These are phyloP conservation scores for Fibroporia radiculosa DNA, from an alignment of 768 basidiomycete species.

Conservation along the genomic window DNA sequence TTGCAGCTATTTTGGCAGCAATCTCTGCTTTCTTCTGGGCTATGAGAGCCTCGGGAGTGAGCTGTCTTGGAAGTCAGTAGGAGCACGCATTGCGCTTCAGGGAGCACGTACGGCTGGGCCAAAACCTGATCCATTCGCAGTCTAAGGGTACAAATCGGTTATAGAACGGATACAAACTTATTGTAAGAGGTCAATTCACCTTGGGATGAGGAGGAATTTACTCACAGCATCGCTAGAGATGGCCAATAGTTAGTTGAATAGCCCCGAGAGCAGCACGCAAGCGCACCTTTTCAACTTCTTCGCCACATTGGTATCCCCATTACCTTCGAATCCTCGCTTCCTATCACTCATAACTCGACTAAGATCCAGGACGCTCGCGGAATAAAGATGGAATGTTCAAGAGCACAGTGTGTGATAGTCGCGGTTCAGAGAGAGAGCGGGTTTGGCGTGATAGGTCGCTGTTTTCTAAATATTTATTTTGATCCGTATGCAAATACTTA, in stretches of 20 bases:
- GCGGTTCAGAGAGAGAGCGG: too few relatives aligned
- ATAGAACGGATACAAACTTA: slow-evolving; percentile 58
- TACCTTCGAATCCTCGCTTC: slow-evolving; percentile 54
- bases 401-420: too few relatives aligned
- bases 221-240: slow-evolving; percentile 64
- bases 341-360: slow-evolving; percentile 50
- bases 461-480: too few relatives aligned
- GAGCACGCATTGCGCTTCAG: not conserved
- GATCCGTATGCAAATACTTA: too few relatives aligned
- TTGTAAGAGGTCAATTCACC: slow-evolving; percentile 62
- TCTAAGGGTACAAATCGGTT: slow-evolving; percentile 53
- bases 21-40: slow-evolving; percentile 82
- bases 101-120: slow-evolving; percentile 34
- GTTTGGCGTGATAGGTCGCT: too few relatives aligned
- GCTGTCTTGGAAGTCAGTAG: slow-evolving; percentile 21
- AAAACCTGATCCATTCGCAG: slow-evolving; percentile 37
- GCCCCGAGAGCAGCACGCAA: not conserved
- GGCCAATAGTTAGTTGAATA: slow-evolving; percentile 14
- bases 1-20: slow-evolving; percentile 75
- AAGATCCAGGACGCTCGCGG: not conserved
- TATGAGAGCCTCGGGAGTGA: slow-evolving; percentile 58
- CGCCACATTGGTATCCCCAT: slow-evolving; percentile 35
- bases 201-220: slow-evolving; percentile 39
- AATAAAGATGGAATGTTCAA: too few relatives aligned
- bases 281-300: slow-evolving; percentile 68